Conservation (phyloP, 345 rosid species). For the Brassica incana region DNA sequence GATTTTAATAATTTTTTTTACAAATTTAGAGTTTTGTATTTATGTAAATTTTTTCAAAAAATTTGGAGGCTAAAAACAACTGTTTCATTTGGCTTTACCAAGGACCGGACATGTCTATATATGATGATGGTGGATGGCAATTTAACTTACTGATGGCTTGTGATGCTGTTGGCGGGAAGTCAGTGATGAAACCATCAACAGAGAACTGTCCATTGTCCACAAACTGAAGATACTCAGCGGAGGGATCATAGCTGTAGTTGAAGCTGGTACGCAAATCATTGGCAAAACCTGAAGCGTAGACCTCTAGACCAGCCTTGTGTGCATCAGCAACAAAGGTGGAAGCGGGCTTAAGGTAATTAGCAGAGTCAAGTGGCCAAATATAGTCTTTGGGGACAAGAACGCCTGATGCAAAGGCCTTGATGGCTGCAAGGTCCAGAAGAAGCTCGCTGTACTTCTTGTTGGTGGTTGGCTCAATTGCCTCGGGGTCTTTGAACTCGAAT, state of each 20-base stretch:
- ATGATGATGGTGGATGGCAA: neutral
- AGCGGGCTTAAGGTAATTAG: slow-evolving; percentile 53
- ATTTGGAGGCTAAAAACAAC: too few relatives aligned
- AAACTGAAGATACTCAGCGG: slow-evolving; percentile 65
- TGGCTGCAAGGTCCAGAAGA: slow-evolving; percentile 47
- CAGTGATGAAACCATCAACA: slow-evolving; percentile 81
- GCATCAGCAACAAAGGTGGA: slow-evolving; percentile 78
- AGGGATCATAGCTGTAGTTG: slow-evolving; percentile 76
- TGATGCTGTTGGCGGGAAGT: slow-evolving; percentile 82
- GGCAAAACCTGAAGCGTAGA: slow-evolving; percentile 74
- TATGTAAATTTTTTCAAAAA: too few relatives aligned
- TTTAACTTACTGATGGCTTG: slow-evolving; percentile 58
- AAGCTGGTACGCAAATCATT: slow-evolving; percentile 56
- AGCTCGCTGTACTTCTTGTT: slow-evolving; percentile 55
- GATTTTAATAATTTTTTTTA: too few relatives aligned
- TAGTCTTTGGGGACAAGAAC: slow-evolving; percentile 72
- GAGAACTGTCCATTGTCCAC: slow-evolving; percentile 57
- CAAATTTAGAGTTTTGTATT: too few relatives aligned
- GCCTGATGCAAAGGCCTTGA: slow-evolving; percentile 71
- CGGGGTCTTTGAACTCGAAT: slow-evolving; percentile 48
- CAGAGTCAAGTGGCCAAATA: slow-evolving; percentile 59
- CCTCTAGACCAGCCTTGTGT: slow-evolving; percentile 69
- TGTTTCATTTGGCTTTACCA: too few relatives aligned
- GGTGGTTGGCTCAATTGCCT: slow-evolving; percentile 69
- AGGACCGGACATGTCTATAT: too few relatives aligned